Base-by-base conservation (phyloP, 768 basidiomycete species). In the Filobasidium wieringae region DNA sequence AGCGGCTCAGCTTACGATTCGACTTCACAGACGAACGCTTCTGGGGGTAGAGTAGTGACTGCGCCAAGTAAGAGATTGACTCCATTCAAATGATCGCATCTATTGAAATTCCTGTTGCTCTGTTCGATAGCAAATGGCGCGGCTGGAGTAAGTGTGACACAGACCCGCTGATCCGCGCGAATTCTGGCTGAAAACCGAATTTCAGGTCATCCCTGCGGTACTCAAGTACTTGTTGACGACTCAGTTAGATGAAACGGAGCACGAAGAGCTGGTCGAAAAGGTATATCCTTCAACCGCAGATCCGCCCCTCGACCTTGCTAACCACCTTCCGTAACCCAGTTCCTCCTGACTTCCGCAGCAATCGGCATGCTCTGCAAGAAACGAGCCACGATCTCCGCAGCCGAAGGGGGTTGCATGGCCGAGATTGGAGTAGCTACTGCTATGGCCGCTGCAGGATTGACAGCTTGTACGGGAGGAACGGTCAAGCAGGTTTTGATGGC, bases 351-450 rank as follows among this genome's bases (percentile, higher is more conserved):
- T 4, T 87, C 90, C 15, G 37, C 51, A 51, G 75, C 91, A 8
- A 76, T 93, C 53, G 90, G 92, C 15, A 95, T 95, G 91, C 77
- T 95, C 31, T 93, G 90, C 78, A 96, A 97, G 72, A 82, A 92
- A 59, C 90, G 91, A n/a, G 89, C 88, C 61, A 93, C 92, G 1
- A 95, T 96, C 51, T 88, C 86, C 47, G 92, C 92, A 14, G 91
- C 93, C 0, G 93, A 97, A 74, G 92, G 92, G 19, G 73, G 90
- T 84, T 70, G 67, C 47, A 70, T 69, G 64, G 64, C 63, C 12
- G 64, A 65, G 51, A 92, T 97, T 4, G 92, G 92, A 81, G 93
- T 96, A 39, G 92, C 93, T 1, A 89, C 88, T 68, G 88, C 89
- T 3, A 96, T 96, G 93, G 93, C 91, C 0, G 85, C 85, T 54